phyloP scores from a whole-genome alignment of 78 protist genomes.

The Bodo saltans region DNA sequence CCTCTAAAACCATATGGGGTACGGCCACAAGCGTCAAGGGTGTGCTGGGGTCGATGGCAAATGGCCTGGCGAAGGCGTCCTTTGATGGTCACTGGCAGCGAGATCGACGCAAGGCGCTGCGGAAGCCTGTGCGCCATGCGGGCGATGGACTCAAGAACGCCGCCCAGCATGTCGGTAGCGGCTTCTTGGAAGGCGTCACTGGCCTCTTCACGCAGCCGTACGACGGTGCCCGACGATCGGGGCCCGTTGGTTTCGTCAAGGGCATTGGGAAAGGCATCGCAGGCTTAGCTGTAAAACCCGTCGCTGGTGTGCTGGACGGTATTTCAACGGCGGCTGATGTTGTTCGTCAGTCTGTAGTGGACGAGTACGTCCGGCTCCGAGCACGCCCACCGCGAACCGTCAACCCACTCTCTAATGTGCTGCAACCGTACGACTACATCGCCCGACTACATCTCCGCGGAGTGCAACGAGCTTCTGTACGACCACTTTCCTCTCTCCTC shows the following conservation, averaged over 20 bases:
- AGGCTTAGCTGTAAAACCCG: slow-evolving; percentile 76
- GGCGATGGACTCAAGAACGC: slow-evolving; percentile 47
- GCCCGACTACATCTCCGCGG: too few relatives aligned
- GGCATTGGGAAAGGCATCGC: slow-evolving; percentile 77
- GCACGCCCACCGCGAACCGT: too few relatives aligned
- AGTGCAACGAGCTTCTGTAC: too few relatives aligned
- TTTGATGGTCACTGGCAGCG: slow-evolving; percentile 11
- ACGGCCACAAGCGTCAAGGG: neutral
- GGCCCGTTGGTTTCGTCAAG: slow-evolving; percentile 66
- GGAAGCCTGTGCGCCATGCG: neutral
- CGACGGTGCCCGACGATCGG: slow-evolving; percentile 61
- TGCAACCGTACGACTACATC: too few relatives aligned
- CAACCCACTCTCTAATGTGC: too few relatives aligned
- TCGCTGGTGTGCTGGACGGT: slow-evolving; percentile 68
- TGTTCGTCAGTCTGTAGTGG: slow-evolving; percentile 67
- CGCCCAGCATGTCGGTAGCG: slow-evolving; percentile 40
- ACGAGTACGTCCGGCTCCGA: slow-evolving; percentile 21
- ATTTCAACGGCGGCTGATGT: slow-evolving; percentile 65
- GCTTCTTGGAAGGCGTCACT: slow-evolving; percentile 66
- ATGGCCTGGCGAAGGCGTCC: neutral
- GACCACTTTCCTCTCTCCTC: too few relatives aligned
- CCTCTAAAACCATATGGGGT: neutral
- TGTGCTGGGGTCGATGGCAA: neutral
- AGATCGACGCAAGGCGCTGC: slow-evolving; percentile 1
- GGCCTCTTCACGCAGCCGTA: slow-evolving; percentile 71